phyloP scores from a whole-genome alignment of 2,329 filamentous ascomycete genomes.

The Daldinia sp. region DNA sequence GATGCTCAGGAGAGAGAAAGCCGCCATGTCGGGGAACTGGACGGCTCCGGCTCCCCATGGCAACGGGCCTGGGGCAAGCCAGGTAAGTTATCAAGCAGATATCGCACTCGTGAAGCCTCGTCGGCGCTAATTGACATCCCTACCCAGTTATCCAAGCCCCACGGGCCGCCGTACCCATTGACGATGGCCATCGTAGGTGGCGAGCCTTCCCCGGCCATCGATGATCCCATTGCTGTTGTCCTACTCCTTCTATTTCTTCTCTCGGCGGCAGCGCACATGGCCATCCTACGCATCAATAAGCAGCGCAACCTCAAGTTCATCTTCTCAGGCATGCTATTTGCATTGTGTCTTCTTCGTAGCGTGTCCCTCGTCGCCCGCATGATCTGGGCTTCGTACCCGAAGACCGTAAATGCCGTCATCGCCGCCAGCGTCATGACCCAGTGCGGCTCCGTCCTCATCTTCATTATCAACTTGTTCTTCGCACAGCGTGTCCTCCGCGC shows the following conservation, averaged over 20 bases:
- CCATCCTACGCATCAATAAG: conserved; percentile 55
- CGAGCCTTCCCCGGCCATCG: conserved; percentile 30
- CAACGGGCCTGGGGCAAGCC: conserved; percentile 2
- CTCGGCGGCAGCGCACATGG: conserved; percentile 40
- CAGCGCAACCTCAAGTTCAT: conserved; percentile 65
- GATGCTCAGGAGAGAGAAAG: neutral
- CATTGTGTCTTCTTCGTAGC: conserved; percentile 65
- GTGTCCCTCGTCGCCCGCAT: conserved; percentile 61
- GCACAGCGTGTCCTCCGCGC: conserved; percentile 78
- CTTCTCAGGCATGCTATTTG: conserved; percentile 65
- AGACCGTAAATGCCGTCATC: conserved; percentile 55
- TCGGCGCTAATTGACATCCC: neutral
- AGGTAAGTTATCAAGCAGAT: conserved; percentile 15
- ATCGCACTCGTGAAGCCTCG: neutral
- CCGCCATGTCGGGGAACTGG: conserved; percentile 29
- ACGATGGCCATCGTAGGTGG: conserved; percentile 40
- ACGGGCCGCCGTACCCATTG: conserved; percentile 35
- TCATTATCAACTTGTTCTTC: conserved; percentile 80
- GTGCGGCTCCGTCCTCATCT: conserved; percentile 77
- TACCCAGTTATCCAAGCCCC: conserved; percentile 10
- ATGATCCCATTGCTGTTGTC: conserved; percentile 39
- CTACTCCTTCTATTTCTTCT: conserved; percentile 39
- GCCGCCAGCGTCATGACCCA: conserved; percentile 75
- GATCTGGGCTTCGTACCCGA: conserved; percentile 58
- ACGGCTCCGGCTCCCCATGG: conserved; percentile 20